Conservation (phyloP, 106 monocot genomes). For the Cymbidium sinense region DNA sequence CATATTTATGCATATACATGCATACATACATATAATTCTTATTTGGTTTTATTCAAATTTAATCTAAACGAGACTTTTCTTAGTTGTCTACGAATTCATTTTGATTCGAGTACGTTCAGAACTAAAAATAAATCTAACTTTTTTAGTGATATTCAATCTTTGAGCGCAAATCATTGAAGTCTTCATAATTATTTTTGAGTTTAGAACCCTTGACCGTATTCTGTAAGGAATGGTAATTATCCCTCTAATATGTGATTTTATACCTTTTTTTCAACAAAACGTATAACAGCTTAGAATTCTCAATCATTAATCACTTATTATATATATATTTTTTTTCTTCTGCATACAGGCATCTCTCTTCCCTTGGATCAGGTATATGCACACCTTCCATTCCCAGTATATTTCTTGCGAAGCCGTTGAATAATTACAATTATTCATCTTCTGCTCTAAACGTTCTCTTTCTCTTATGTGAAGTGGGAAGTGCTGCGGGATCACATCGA, state of each 20-base stretch:
- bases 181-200: no score
- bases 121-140: no score
- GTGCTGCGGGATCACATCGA: slow-evolving; percentile 4
- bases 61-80: no score
- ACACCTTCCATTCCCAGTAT: neutral
- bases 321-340: neutral
- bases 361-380: neutral
- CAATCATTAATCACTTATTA: neutral
- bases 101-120: no score
- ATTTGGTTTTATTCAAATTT: no score
- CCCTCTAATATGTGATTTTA: neutral
- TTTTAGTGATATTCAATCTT: no score
- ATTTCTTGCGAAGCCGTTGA: neutral
- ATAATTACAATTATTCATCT: neutral
- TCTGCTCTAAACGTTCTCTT: neutral
- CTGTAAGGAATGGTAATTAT: neutral
- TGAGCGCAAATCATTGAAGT: no score
- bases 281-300: neutral
- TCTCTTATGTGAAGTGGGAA: slow-evolving; percentile 3
- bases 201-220: no score
- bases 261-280: neutral
- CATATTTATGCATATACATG: no score
- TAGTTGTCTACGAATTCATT: no score
- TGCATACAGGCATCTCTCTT: neutral
- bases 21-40: no score